These are phyloP conservation scores for Inonotus obliquus DNA, from an alignment of 1,284 basidiomycete species.

Conservation along the genomic window DNA sequence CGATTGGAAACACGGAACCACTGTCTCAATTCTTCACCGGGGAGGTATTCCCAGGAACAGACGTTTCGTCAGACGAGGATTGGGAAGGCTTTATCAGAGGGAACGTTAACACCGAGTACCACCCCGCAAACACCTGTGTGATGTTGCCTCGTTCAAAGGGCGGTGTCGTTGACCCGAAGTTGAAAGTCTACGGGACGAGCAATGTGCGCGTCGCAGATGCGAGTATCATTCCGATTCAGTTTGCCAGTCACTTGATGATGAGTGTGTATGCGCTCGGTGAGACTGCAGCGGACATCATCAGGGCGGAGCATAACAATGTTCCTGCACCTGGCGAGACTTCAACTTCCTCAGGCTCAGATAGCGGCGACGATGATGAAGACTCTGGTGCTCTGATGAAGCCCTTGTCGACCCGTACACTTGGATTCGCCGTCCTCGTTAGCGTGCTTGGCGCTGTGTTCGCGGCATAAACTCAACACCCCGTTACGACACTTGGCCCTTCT, in stretches of 20 bases:
- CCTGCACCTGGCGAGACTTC: background rate
- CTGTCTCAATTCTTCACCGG: slow-evolving; percentile 30
- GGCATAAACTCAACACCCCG: background rate
- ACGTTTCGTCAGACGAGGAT: slow-evolving; percentile 38
- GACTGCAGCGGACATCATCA: slow-evolving; percentile 11
- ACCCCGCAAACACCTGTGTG: slow-evolving; percentile 56
- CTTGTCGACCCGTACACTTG: background rate
- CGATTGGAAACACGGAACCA: slow-evolving; percentile 37
- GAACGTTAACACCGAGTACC: slow-evolving; percentile 43
- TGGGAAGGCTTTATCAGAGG: slow-evolving; percentile 43
- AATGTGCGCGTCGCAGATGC: slow-evolving; percentile 51
- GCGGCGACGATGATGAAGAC: background rate
- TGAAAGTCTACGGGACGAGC: slow-evolving; percentile 57
- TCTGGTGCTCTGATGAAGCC: background rate
- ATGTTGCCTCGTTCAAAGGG: slow-evolving; percentile 60
- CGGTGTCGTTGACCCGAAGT: slow-evolving; percentile 60
- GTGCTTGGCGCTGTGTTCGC: background rate
- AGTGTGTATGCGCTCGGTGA: slow-evolving; percentile 62
- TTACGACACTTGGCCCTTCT: background rate
- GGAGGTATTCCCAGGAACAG: slow-evolving; percentile 39
- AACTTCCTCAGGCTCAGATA: background rate
- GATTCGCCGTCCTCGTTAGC: background rate
- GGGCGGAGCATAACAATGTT: background rate
- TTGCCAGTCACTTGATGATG: slow-evolving; percentile 49
- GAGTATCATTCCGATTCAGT: slow-evolving; percentile 51